Evolutionary conservation across 2,329 filamentous ascomycete species (phyloP).

Genomic region (Fusarium sp.): DNA sequence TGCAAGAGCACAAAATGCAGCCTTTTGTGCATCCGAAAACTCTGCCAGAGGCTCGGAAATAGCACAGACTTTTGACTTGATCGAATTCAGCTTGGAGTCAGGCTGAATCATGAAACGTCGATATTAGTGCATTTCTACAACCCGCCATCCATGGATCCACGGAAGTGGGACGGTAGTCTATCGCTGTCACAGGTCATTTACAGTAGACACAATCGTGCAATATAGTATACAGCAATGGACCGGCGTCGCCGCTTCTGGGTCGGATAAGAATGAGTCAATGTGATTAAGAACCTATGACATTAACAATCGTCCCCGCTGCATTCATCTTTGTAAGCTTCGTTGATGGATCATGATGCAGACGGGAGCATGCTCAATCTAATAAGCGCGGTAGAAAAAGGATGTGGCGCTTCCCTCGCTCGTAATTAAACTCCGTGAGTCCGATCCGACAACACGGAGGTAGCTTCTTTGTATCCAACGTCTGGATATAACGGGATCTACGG

Average conservation of each 20-base stretch:
- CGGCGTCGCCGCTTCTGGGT: conserved; percentile 26
- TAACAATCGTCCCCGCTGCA: conserved; percentile 9
- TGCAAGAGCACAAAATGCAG: not conserved
- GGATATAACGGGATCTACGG: conserved; percentile 26
- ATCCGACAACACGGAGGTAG: conserved; percentile 36
- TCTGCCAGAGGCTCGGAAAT: conserved; percentile 6
- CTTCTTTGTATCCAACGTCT: conserved; percentile 6
- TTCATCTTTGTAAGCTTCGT: conserved; percentile 23
- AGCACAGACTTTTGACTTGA: conserved; percentile 12
- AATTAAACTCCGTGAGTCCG: conserved; percentile 43
- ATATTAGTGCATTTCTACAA: conserved; percentile 20
- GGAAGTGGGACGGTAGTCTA: conserved; percentile 15
- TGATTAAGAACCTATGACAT: not conserved
- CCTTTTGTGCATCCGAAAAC: not conserved
- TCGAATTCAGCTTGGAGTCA: conserved; percentile 3
- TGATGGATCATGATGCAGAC: conserved; percentile 3
- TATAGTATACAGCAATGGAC: not conserved
- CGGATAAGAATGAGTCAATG: conserved; percentile 7
- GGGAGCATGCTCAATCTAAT: not conserved
- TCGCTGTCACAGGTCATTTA: conserved; percentile 6
- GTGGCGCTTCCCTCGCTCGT: conserved; percentile 38
- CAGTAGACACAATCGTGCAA: not conserved
- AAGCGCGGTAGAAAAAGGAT: conserved; percentile 4
- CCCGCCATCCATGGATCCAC: not conserved
- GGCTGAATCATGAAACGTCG: conserved; percentile 35